These are phyloP conservation scores for Monosporascus sp. DNA, from an alignment of 2,329 filamentous ascomycete genomes.

Conservation along the genomic window DNA sequence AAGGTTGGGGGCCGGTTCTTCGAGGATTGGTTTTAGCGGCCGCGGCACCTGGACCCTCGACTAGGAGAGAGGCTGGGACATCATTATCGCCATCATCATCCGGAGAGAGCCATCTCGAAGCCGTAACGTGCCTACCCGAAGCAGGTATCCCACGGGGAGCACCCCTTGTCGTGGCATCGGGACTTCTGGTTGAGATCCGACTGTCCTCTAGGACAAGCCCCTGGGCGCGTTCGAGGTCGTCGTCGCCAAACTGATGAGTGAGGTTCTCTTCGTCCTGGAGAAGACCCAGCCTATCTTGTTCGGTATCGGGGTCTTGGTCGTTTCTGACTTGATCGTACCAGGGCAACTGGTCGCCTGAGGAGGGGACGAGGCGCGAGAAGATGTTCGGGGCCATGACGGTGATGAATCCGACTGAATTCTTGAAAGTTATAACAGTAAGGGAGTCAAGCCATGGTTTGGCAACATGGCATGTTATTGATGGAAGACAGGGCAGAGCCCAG, in stretches of 20 bases:
- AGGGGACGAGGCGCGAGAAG: conserved; percentile 39
- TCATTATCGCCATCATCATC: conserved; percentile 46
- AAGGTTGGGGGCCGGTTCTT: conserved; percentile 17
- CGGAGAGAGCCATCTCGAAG: conserved; percentile 23
- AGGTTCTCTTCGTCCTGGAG: conserved; percentile 50
- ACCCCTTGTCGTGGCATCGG: conserved; percentile 13
- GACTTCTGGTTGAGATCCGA: conserved; percentile 37
- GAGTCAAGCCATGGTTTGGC: not conserved
- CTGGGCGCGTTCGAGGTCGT: conserved; percentile 40
- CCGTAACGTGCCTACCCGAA: conserved; percentile 10
- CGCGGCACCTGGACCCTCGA: conserved; percentile 40
- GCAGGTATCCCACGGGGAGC: conserved; percentile 7
- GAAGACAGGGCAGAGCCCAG: not conserved
- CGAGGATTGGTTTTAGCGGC: conserved; percentile 18
- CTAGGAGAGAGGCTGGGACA: conserved; percentile 58
- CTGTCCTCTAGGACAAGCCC: conserved; percentile 42
- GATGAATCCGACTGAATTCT: conserved; percentile 5
- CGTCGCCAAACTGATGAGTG: conserved; percentile 44
- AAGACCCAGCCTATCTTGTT: conserved; percentile 34
- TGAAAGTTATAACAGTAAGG: not conserved
- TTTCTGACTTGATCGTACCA: conserved; percentile 47
- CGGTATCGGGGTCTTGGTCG: conserved; percentile 36
- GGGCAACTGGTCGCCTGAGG: conserved; percentile 30
- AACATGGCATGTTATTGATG: not conserved
- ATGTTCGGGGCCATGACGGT: conserved; percentile 41